Base-by-base conservation (phyloP, 2,329 filamentous ascomycete genomes). In the Beauveria sp. region DNA sequence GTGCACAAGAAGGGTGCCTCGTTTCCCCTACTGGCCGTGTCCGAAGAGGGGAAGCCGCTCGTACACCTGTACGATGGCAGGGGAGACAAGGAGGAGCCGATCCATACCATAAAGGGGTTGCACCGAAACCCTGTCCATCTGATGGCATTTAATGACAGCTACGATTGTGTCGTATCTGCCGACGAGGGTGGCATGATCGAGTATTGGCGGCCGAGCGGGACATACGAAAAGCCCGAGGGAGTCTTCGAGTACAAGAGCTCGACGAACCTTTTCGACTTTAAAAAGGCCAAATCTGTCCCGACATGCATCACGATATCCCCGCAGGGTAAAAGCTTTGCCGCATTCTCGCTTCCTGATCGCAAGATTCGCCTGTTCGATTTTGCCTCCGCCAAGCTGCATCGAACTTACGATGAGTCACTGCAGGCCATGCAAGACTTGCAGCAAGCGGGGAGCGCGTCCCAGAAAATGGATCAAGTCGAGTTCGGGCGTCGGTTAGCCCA, bases 351-450 rank as follows among this genome's bases (percentile, higher is more conserved):
- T 67, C 96, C 95, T 0, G 95, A 99, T 73, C 86, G 95, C 61
- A 96, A 96, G 73, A 86, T 99, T 53, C 88, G 95, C 28, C 78
- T 99, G 20, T 99, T 99, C 71, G 92, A 99, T 68, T 99, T 99
- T 70, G 83, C 86, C 1, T 87, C 90, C 0, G 95, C 86, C 12
- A 97, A 96, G 74, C 81, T 99, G 5, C 87, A 93, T 69, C 86
- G 93, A 43, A 95, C 91, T 1, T 99, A 99, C 70, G 96, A 99
- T 69, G 95, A 99, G 72, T 98, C 93, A 4, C 81, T 99, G 12
- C 81, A 88, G 61, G 95, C 91, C 1, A 86, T 96, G 50, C 92
- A 91, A 58, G 91, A 96, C 64, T 96, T 97, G 91, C 93, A 99
- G 69, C 91, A 96, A 75, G 90, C 91, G n/a, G 93, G 92, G 0